Base-by-base conservation (phyloP, 768 basidiomycete genomes). In the Lyophyllum decastes region DNA sequence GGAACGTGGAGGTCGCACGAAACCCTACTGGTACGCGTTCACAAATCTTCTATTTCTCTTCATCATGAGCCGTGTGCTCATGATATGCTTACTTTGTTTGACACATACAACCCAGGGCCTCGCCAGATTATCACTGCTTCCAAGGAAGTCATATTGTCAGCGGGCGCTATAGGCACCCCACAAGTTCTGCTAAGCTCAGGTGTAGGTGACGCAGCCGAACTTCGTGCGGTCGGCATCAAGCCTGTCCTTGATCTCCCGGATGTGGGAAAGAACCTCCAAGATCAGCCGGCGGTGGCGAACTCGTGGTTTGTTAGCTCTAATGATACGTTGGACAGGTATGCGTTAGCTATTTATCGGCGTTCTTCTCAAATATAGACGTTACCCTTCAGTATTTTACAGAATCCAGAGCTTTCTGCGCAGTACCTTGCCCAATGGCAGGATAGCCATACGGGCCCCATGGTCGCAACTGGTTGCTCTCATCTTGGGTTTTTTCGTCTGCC, bases 61-160 rank as follows among this genome's bases (percentile, higher is more conserved):
- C 22, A 9, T 25, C 2, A 11, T 46, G 12, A 17, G 17, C 34
- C 43, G 12, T 16, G n/a, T n/a, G n/a, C n/a, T 34, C 40, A 14
- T 41, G 0, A 6, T 27, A n/a, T n/a, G n/a, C n/a, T n/a, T n/a
- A n/a, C n/a, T n/a, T n/a, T n/a, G n/a, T n/a, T n/a, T n/a, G n/a
- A n/a, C n/a, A n/a, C 17, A 22, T 33, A 24, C 22, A 47, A 35
- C 52, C 8, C 12, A 54, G 49, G 16, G 10, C 52, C 46, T 22
- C 40, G 47, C 21, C 34, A 41, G 6, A 17, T 26, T 5, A 50
- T 70, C n/a, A 64, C 56, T 11, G 85, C 84, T 1, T 66, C 64
- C 55, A 83, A 81, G 57, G 85, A 87, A 62, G 73, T 87, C 41
- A 75, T 87, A 6, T 63, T 87, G 9, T 70, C 68, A 0, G 73